Percentiles rank a stretch among this genome's conserved stretches.
Conservation (phyloP, 306 rosid species). For the Glycine soja region DNA sequence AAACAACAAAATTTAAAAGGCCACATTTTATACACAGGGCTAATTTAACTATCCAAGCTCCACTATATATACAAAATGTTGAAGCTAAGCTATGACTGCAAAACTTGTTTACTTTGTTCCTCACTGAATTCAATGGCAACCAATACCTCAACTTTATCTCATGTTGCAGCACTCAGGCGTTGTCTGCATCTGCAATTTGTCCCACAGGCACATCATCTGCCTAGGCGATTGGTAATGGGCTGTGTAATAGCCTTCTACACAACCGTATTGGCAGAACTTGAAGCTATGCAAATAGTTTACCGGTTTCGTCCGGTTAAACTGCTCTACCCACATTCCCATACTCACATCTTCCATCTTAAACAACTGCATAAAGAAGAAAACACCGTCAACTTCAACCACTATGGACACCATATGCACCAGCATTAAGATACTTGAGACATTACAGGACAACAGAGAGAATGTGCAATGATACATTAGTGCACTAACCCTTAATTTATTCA, state of each 20-base stretch:
- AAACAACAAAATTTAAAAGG: slow-evolving; percentile 44
- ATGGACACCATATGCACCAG: not conserved
- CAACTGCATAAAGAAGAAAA: slow-evolving; percentile 59
- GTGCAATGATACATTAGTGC: not conserved
- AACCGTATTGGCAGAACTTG: slow-evolving; percentile 85
- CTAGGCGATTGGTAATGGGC: slow-evolving; percentile 96
- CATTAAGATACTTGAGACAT: slow-evolving; percentile 13
- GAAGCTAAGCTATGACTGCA: slow-evolving; percentile 67
- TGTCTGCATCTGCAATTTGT: slow-evolving; percentile 58
- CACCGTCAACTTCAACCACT: slow-evolving; percentile 14
- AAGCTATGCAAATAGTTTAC: slow-evolving; percentile 76
- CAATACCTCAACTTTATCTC: slow-evolving; percentile 60
- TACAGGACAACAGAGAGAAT: slow-evolving; percentile 15
- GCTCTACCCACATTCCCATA: slow-evolving; percentile 95
- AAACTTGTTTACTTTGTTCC: slow-evolving; percentile 55
- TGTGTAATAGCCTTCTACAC: slow-evolving; percentile 75
- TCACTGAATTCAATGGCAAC: slow-evolving; percentile 36
- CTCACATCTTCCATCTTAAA: slow-evolving; percentile 98
- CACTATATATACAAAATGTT: slow-evolving; percentile 49
- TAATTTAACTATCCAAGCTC: slow-evolving; percentile 47
- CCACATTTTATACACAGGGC: not conserved
- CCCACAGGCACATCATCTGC: slow-evolving; percentile 90
- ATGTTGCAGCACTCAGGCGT: slow-evolving; percentile 81
- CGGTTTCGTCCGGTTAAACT: slow-evolving; percentile 70
- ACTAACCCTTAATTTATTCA: slow-evolving; percentile 74